Base-by-base conservation (phyloP, 106 monocot species). In the Platanthera guangdongensis region DNA sequence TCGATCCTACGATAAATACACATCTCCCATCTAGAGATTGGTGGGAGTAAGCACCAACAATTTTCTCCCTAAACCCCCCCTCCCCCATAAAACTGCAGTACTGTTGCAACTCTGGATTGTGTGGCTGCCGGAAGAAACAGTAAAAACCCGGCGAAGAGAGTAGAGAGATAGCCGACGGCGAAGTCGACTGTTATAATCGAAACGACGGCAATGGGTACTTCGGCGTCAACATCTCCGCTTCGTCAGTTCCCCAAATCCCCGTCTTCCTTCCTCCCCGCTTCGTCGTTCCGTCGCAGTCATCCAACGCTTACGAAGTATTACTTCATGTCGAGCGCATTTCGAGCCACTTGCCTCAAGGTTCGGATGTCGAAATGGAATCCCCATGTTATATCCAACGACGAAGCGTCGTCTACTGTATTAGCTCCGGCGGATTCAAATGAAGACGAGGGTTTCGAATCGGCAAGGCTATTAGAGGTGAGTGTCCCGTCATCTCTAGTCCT, bases 391-490 rank as follows among this genome's bases (percentile, higher is more conserved):
- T 48, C 74, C 8, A 32, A 10, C 50, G 79, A 10, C 2, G 83
- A 75, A 39, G 73, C 10, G 9, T 15, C 48, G 13, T 52, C 25
- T 7, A 0, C 46, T 54, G 9, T 22, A 10, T 72, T 13, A 15
- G 18, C 49, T 16, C 19, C 72, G 21, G 16, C 50, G 72, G 51
- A 45, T 19, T 32, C n/a, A 9, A 54, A 51, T 50, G 60, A 16
- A 47, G 70, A 53, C n/a, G 83, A 83, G 49, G 78, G 75, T 14
- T 57, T 13, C 10, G 83, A 83, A 46, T 48, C 83, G 3, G 25
- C 13, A 13, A 75, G 46, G 79, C 60, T 83, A 22, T 79, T 83
- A 21, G 79, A 83, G 83, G 83, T 83, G 74, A 52, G 74, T n/a
- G 16, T 68, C 16, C 7, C 13, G 52, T 47, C 68, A 47, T 50